Conservation (phyloP, 192 early-diverging fungal genomes). For the Jimgerdemannia flammicorona region DNA sequence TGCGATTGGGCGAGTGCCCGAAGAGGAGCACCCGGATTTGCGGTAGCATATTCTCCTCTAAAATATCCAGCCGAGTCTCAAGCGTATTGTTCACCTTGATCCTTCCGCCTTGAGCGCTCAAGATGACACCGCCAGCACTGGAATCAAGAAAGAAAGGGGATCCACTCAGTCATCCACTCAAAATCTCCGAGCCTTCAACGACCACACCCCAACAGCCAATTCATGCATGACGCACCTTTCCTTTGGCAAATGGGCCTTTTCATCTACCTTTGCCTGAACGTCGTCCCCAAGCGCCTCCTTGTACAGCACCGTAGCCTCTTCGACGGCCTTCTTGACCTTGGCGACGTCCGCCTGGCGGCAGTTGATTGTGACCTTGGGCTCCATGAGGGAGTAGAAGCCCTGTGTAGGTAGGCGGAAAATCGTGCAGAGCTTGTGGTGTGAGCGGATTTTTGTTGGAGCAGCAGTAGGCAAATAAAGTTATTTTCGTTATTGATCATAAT, state of each 20-base stretch:
- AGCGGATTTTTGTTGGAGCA: too few relatives aligned
- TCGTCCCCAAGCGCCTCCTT: conserved; percentile 44
- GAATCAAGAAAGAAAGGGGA: neutral
- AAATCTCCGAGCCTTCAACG: neutral
- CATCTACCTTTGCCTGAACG: conserved; percentile 49
- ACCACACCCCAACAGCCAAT: neutral
- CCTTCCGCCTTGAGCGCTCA: conserved; percentile 69
- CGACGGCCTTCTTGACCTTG: conserved; percentile 54
- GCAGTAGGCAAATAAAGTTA: neutral
- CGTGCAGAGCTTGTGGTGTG: too few relatives aligned
- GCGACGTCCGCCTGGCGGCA: conserved; percentile 70
- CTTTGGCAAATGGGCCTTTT: conserved; percentile 61
- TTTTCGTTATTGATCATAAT: too few relatives aligned
- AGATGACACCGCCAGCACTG: conserved; percentile 88
- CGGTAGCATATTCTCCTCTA: conserved; percentile 87
- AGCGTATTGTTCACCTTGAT: conserved; percentile 89
- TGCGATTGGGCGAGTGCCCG: conserved; percentile 86
- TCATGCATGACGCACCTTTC: conserved; percentile 38
- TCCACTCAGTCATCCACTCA: too few relatives aligned
- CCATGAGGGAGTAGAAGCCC: conserved; percentile 87
- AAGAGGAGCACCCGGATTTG: conserved; percentile 88
- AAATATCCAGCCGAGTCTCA: conserved; percentile 82
- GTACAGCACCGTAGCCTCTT: conserved; percentile 47
- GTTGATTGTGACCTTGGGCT: conserved; percentile 64
- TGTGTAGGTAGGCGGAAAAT: neutral